These are phyloP conservation scores for Suillus plorans DNA, from an alignment of 768 basidiomycete genomes.

Conservation along the genomic window DNA sequence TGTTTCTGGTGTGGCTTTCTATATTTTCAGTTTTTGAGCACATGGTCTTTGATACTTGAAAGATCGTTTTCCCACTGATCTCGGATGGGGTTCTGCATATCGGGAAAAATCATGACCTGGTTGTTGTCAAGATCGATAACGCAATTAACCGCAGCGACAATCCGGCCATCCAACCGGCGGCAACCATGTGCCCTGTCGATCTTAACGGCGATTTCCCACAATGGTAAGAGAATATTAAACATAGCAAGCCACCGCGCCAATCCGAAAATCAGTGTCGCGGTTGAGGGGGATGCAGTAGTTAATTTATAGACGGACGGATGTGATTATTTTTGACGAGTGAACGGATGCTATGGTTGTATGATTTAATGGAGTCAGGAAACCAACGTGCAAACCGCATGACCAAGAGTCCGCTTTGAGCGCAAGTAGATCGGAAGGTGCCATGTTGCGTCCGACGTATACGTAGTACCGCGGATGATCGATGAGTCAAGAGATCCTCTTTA, in stretches of 20 bases:
- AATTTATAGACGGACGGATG: conserved; percentile 3
- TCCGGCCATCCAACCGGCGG: conserved; percentile 9
- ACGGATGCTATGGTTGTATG: not conserved
- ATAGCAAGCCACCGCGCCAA: conserved; percentile 18
- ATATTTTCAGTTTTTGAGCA: conserved; percentile 3
- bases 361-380: not conserved
- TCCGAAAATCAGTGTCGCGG: conserved; percentile 19
- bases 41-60: not conserved
- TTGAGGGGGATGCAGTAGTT: conserved; percentile 1
- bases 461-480: not conserved
- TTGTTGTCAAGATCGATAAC: conserved; percentile 3
- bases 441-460: not conserved
- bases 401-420: conserved; percentile 24
- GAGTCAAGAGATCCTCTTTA: not conserved
- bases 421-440: not conserved
- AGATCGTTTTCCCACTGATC: not conserved
- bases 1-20: not conserved
- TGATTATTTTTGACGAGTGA: not conserved
- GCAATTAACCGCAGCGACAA: conserved; percentile 2
- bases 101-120: not conserved
- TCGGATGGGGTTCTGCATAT: not conserved
- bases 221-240: conserved; percentile 4
- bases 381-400: not conserved
- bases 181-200: conserved; percentile 12
- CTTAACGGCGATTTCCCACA: conserved; percentile 8